Evolutionary conservation across 345 rosid genomes (phyloP), one percentile per base, ranked within the genome.

Genomic region (Combretum micranthum): DNA sequence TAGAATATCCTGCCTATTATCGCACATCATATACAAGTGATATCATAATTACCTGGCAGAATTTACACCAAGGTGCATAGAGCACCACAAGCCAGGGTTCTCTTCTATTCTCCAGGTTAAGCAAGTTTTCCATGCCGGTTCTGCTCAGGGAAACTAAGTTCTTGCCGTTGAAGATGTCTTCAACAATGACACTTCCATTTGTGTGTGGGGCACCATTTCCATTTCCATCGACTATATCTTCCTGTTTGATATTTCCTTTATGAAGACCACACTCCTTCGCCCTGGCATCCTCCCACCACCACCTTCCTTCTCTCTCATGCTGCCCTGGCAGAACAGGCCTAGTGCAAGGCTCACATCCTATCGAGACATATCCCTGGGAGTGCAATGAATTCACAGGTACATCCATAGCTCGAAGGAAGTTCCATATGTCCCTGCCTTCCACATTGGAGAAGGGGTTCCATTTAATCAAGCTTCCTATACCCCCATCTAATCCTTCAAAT

Each of bases 261-360:
- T 88, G 98, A 45, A 92, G 82, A 22, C 98, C 98, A 32, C 99
- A 93, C 62, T 93, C 99, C 78, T 93, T 89, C 12, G 99, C 96
- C 73, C 73, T 87, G 54, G 99, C 88, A 39, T 93, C 99, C 83
- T 93, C 99, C 99, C 99, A 93, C 99, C 99, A 93, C 99, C 97
- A 93, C 64, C 99, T 85, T 67, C 99, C 99, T 76, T 93, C 99
- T 62, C 99, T 87, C 74, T 93, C 97, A 19, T 89, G 99, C 53
- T 93, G 99, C 37, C 99, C 99, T 0, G 99, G 99, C 32, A 93
- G 89, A 2, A 89, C 94, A 0, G 97, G 77, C 79, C 96, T 83
- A 0, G 99, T 93, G 76, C 99, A 93, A 0, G 99, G 97, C 84
- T 93, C 99, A 15, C 99, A 93, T 3, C 99, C 99, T 16, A 93